phyloP scores from a whole-genome alignment of 192 early-diverging fungal species.

The Rhizophlyctis rosea region DNA sequence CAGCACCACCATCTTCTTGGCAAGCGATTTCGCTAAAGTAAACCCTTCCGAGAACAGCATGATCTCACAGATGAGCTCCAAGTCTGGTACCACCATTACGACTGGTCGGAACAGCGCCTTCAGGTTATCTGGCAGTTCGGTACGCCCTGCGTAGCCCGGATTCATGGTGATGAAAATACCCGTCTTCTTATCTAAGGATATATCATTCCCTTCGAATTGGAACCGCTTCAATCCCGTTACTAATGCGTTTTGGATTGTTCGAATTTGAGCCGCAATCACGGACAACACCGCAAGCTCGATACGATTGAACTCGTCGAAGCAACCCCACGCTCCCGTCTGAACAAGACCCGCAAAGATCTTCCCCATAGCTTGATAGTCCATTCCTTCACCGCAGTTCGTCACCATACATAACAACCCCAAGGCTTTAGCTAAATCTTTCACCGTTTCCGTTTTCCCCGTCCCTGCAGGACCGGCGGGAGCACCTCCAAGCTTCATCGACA shows the following conservation, averaged over 20 bases:
- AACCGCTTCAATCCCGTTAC: constrained; percentile 52
- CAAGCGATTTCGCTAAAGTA: constrained; percentile 66
- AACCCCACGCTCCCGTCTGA: constrained; percentile 62
- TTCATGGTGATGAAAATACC: constrained; percentile 65
- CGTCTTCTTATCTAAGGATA: constrained; percentile 49
- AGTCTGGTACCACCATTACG: constrained; percentile 60
- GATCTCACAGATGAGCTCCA: constrained; percentile 63
- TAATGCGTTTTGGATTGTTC: constrained; percentile 58
- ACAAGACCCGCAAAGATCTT: constrained; percentile 63
- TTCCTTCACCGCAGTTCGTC: constrained; percentile 60
- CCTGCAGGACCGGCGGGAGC: constrained; percentile 61
- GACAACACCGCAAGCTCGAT: constrained; percentile 61
- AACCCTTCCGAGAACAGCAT: constrained; percentile 74
- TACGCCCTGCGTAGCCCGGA: constrained; percentile 59
- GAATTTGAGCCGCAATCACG: constrained; percentile 61
- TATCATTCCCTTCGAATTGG: constrained; percentile 64
- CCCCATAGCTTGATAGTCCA: constrained; percentile 64
- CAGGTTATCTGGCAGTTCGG: constrained; percentile 60
- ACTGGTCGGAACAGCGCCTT: constrained; percentile 64
- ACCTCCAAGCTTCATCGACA: constrained; percentile 60
- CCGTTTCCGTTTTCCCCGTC: constrained; percentile 63
- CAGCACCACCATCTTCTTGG: constrained; percentile 68
- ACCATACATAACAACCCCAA: constrained; percentile 59
- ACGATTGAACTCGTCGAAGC: constrained; percentile 65
- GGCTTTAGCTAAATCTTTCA: constrained; percentile 62